Evolutionary conservation across 345 rosid species (phyloP), one percentile per base, ranked within the genome.

Genomic region (Stellera chamaejasme): DNA sequence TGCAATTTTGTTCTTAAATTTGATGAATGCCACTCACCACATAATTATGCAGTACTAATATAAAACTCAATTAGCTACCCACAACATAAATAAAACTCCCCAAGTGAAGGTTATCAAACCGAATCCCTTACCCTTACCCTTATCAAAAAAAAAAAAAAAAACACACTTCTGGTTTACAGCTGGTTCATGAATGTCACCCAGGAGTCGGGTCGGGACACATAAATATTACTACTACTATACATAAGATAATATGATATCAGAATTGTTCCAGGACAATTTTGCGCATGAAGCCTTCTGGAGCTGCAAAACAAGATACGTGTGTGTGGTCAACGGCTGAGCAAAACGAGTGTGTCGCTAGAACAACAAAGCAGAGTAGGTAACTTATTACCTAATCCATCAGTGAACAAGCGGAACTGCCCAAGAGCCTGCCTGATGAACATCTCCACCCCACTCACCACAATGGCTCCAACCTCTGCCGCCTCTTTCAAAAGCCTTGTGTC

Each of bases 281-380:
- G 54, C 77, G 66, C 61, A 76, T 69, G 71, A 72, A 76, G 23
- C 58, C 75, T 62, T 76, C 77, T 9, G 81, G 77, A 57, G 71
- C 77, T 76, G 72, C 65, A 60, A 57, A 32, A 61, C 32, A 16
- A 25, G 13, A 16, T 48, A 16, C 13, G 60, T 63, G 47, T 43
- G 36, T 19, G 47, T 23, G 28, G 19, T 57, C 48, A 52, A 27
- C 59, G 5, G 53, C 2, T 25, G 36, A 25, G 7, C 7, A 50
- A 25, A 52, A 2, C 13, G 28, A 51, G 4, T 2, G 12, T 32
- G 10, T 36, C 6, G 12, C n/a, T 13, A 47, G 43, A 13, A 42
- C 6, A 19, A 4, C 12, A 15, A 43, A 11, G 36, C 13, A 15
- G 49, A 19, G 12, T 3, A 27, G 23, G 11, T 53, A 32, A 11